Evolutionary conservation across 805 yeast species (phyloP).

Genomic region (Starmerella potacharoeniae): DNA sequence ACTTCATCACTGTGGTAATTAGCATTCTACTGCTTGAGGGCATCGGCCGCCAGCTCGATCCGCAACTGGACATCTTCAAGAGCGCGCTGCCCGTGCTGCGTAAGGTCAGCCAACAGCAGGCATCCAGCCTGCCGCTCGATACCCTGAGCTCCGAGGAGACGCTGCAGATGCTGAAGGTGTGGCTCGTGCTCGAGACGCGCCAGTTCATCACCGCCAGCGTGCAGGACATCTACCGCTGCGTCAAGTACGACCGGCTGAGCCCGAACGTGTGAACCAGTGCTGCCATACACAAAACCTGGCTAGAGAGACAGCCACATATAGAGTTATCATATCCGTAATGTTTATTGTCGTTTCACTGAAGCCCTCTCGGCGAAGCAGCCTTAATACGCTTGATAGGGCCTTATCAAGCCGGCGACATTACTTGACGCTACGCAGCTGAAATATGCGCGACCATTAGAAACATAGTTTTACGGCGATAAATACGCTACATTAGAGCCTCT

Average conservation of each 20-base stretch:
- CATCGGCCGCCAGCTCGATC: constrained; percentile 87
- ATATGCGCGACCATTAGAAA: too few relatives aligned
- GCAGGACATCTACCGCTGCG: constrained; percentile 49
- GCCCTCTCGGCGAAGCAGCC: too few relatives aligned
- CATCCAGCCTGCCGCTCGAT: constrained; percentile 33
- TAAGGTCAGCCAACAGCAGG: constrained; percentile 50
- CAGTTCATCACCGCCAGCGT: constrained; percentile 75
- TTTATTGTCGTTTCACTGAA: too few relatives aligned
- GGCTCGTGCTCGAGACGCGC: constrained; percentile 83
- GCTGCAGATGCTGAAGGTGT: constrained; percentile 75
- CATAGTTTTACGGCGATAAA: too few relatives aligned
- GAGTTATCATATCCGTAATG: too few relatives aligned
- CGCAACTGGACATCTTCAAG: constrained; percentile 86
- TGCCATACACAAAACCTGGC: too few relatives aligned
- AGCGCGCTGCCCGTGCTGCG: constrained; percentile 80
- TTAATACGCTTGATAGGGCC: too few relatives aligned
- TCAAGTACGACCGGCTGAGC: constrained; percentile 53
- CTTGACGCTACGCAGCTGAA: too few relatives aligned
- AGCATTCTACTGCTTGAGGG: constrained; percentile 89
- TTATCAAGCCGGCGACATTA: too few relatives aligned
- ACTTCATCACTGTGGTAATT: constrained; percentile 87
- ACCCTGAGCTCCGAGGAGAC: constrained; percentile 39
- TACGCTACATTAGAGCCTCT: too few relatives aligned
- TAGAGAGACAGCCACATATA: too few relatives aligned
- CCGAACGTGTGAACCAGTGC: constrained; percentile 40